Evolutionary conservation across 768 basidiomycete species (phyloP), one percentile per base, ranked within the genome.

Genomic region (Auricularia heimuer): DNA sequence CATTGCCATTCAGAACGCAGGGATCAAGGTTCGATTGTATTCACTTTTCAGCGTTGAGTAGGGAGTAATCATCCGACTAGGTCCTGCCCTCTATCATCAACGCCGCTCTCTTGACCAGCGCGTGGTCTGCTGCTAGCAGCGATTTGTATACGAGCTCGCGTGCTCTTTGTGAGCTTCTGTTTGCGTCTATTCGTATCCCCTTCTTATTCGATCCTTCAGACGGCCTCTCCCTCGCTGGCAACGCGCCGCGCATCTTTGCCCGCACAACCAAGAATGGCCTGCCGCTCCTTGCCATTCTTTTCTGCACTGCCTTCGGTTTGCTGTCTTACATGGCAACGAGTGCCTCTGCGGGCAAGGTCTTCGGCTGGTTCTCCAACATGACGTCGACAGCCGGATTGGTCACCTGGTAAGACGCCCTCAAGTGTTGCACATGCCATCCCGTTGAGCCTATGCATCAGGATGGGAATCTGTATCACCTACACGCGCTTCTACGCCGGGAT

Each of bases 121-220:
- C 94, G 4, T 94, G 91, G 88, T 96, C 94, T 33, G 94, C 94
- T 39, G 92, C 90, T 4, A 88, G 87, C 29, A 90, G 88, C 73
- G 93, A 96, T 73, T 74, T 97, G 58, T 96, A 93, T 77, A 94
- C 92, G 3, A 88, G 88, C 58, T 94, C 93, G 18, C 86, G 90
- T 64, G 90, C 89, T 0, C 81, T 98, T 8, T 95, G 89, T 90
- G 67, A 69, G 87, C 79, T 34, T 51, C 36, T 42, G 58, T 64
- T 45, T 63, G 66, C 44, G n/a, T 3, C 24, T 62, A 63, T 58
- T 64, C 56, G 45, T 56, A 7, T 42, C 54, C 16, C 64, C 37
- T 54, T 45, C 3, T 6, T 18, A 34, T 42, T 42, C 8, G 3
- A 37, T 63, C 24, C 18, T 54, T 45, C 66, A 89, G 90, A 95